Conservation (phyloP, 2,329 filamentous ascomycete species). For the Botrytis fragariae region DNA sequence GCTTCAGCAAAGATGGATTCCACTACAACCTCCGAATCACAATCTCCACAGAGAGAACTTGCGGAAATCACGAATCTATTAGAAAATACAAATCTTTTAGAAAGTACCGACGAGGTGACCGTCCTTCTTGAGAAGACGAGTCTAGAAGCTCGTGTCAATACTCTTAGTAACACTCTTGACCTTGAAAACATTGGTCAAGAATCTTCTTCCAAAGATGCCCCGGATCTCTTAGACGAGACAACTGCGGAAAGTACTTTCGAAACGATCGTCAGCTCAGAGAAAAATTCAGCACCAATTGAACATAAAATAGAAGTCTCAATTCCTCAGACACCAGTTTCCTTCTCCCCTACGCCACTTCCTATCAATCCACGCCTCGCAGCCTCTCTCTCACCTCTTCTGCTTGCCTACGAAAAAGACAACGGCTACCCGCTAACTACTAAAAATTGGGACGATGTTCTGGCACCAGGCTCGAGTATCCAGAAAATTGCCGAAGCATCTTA, state of each 20-base stretch:
- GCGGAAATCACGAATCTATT: slow-evolving; percentile 6
- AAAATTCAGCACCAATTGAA: neutral
- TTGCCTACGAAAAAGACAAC: slow-evolving; percentile 28
- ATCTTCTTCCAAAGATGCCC: neutral
- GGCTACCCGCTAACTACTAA: slow-evolving; percentile 19
- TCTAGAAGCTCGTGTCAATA: neutral
- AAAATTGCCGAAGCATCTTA: slow-evolving; percentile 68
- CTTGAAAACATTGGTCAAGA: neutral
- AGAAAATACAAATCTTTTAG: neutral
- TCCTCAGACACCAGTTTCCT: neutral
- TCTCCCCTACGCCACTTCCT: neutral
- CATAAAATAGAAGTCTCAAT: neutral
- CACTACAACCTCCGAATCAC: neutral
- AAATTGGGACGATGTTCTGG: slow-evolving; percentile 57
- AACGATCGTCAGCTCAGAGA: neutral
- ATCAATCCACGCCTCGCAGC: slow-evolving; percentile 8
- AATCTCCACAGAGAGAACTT: neutral
- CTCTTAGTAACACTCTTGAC: neutral
- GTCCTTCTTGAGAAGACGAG: neutral
- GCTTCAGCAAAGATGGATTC: neutral
- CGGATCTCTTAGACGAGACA: neutral
- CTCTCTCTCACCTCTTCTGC: slow-evolving; percentile 27
- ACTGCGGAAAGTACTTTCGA: neutral
- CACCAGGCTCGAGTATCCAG: slow-evolving; percentile 50
- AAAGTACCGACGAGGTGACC: neutral